Percentiles rank a stretch among this genome's conserved stretches.
These are phyloP conservation scores for Erodium moschatum DNA, from an alignment of 441 rosid genomes.

Conservation along the genomic window DNA sequence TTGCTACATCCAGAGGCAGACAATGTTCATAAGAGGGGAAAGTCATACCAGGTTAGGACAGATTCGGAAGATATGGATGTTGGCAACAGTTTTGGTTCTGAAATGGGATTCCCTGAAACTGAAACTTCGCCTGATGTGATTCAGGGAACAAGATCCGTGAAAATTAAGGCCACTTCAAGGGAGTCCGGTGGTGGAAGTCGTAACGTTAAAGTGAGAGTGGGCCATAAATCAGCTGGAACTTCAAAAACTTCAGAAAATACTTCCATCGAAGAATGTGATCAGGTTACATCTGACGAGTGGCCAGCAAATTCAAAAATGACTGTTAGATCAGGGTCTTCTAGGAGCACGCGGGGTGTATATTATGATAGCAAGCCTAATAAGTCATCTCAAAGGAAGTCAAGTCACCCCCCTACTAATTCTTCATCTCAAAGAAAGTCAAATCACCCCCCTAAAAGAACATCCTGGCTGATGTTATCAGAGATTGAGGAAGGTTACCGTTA, in stretches of 20 bases:
- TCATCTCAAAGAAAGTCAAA: background rate
- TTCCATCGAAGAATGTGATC: slow-evolving; percentile 27
- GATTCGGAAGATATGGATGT: slow-evolving; percentile 25
- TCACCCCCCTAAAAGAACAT: slow-evolving; percentile 28
- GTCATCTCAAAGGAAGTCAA: slow-evolving; percentile 22
- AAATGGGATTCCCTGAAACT: slow-evolving; percentile 26
- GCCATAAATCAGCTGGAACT: slow-evolving; percentile 35
- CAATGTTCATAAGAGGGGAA: slow-evolving; percentile 22
- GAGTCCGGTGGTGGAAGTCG: slow-evolving; percentile 31
- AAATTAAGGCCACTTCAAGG: slow-evolving; percentile 43
- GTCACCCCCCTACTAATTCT: slow-evolving; percentile 11
- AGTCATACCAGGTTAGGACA: slow-evolving; percentile 18
- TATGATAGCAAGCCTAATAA: slow-evolving; percentile 24
- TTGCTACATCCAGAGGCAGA: slow-evolving; percentile 21
- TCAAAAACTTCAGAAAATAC: slow-evolving; percentile 30
- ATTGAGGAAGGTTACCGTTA: slow-evolving; percentile 61
- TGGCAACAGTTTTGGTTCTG: slow-evolving; percentile 27
- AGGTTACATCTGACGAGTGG: slow-evolving; percentile 41
- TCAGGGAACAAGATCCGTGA: slow-evolving; percentile 62
- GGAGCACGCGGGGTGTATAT: slow-evolving; percentile 23
- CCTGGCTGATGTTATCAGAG: slow-evolving; percentile 66
- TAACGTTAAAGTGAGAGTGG: slow-evolving; percentile 30
- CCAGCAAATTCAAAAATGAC: slow-evolving; percentile 34
- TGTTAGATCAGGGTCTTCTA: slow-evolving; percentile 37
- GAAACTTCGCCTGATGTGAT: slow-evolving; percentile 36